Evolutionary conservation across 2,329 filamentous ascomycete species (phyloP).

Genomic region (Didymella glomerata): DNA sequence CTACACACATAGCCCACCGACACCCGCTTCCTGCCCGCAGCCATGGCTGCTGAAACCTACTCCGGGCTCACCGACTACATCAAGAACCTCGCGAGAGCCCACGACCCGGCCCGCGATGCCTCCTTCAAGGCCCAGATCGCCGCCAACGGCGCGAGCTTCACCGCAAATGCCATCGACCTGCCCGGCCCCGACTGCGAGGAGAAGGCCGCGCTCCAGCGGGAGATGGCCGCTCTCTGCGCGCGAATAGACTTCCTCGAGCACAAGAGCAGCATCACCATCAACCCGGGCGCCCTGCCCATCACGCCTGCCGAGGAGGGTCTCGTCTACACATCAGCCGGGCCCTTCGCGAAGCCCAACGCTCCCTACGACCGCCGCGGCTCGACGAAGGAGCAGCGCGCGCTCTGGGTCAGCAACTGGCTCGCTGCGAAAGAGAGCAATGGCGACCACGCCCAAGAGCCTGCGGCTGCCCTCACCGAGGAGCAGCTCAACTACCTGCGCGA

Average conservation of each 20-base stretch:
- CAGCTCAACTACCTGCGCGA: constrained; percentile 86
- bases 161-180: constrained; percentile 69
- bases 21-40: constrained; percentile 34
- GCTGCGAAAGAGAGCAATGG: constrained; percentile 62
- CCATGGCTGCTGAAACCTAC: constrained; percentile 50
- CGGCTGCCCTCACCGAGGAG: constrained; percentile 74
- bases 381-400: constrained; percentile 48
- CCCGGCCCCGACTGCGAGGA: constrained; percentile 78
- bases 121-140: constrained; percentile 57
- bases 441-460: constrained; percentile 56
- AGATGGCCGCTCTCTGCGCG: constrained; percentile 79
- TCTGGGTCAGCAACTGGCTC: constrained; percentile 62
- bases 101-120: constrained; percentile 54
- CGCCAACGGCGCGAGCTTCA: constrained; percentile 60
- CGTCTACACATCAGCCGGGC: constrained; percentile 53
- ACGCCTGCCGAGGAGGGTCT: constrained; percentile 74
- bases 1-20: constrained; percentile 44
- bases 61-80: constrained; percentile 53
- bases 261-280: constrained; percentile 69
- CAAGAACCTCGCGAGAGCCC: constrained; percentile 59
- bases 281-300: constrained; percentile 70
- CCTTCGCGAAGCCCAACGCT: constrained; percentile 43
- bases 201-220: constrained; percentile 81
- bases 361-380: constrained; percentile 45
- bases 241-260: constrained; percentile 85